Evolutionary conservation across 2,329 filamentous ascomycete genomes (phyloP), one percentile per base, ranked within the genome.

Genomic region (Botryotinia calthae): DNA sequence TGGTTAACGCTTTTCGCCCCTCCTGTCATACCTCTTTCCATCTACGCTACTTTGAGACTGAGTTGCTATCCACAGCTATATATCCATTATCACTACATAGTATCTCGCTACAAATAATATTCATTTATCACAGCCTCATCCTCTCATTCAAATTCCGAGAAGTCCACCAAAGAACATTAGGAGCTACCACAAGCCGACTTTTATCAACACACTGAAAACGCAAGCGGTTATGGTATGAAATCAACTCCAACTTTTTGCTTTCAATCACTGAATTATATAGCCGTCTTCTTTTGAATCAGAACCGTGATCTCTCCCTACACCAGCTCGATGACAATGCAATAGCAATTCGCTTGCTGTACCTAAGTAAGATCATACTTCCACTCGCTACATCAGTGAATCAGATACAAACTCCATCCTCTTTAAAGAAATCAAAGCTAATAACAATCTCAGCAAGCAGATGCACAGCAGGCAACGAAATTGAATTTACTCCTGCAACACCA

Each of bases 251-350:
- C 1, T 2, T 10, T 40, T 28, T 40, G 16, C 8, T 25, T 34
- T 54, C 8, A 16, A 14, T n/a, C 4, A 25, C 64, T 66, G 34
- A 66, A 54, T 28, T 12, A 12, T 7, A 8, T 28, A 54, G 64
- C 14, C 8, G 22, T 40, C 16, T n/a, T 10, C 2, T 8, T 34
- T 10, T 48, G 22, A n/a, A 31, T 4, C 31, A 51, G 6, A 48
- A 0, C 22, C 2, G 0, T 1, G 10, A 18, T 16, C 8, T 5
- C 16, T 10, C 20, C 25, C 18, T 46, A 31, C 16, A 14, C 12
- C 4, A 25, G 18, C 25, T 63, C 3, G 9, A 1, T 22, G 20
- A 37, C 28, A 9, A 48, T 0, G 28, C 4, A 25, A 65, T 34
- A 7, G 28, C 28, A 4, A 2, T 10, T 8, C 22, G 14, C 12